Evolutionary conservation across 768 basidiomycete species (phyloP).

Genomic region (Russula emetica): DNA sequence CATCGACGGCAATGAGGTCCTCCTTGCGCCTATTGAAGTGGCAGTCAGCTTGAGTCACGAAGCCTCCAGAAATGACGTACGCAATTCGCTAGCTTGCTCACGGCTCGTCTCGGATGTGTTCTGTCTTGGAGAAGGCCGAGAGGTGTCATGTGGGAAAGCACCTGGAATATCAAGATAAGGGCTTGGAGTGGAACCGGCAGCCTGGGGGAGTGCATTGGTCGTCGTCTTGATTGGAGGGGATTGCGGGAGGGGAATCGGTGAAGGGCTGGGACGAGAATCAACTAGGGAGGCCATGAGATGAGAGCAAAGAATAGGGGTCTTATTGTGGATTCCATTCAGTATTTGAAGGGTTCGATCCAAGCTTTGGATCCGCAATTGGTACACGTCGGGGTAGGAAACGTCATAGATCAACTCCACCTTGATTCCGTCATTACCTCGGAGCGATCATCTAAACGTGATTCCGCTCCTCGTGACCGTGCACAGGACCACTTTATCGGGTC

Average conservation of each 20-base stretch:
- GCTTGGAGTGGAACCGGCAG: conserved; percentile 6
- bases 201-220: conserved; percentile 11
- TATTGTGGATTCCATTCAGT: too few relatives aligned
- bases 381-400: neutral
- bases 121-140: neutral
- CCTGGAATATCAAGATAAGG: conserved; percentile 21
- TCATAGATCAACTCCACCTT: conserved; percentile 13
- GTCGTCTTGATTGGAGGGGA: conserved; percentile 19
- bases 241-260: neutral
- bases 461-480: neutral
- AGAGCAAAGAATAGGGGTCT: too few relatives aligned
- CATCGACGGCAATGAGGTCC: conserved; percentile 37
- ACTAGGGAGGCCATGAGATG: conserved; percentile 10
- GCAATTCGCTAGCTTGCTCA: neutral
- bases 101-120: neutral
- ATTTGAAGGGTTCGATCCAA: conserved; percentile 20
- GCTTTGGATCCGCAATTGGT: conserved; percentile 15
- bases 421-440: conserved; percentile 7
- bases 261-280: neutral
- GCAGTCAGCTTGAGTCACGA: neutral
- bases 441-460: conserved; percentile 5
- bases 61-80: neutral
- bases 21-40: neutral
- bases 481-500: neutral
- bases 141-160: conserved; percentile 14